Evolutionary conservation across 805 yeast species (phyloP).

Genomic region (Kuraishia cidri): DNA sequence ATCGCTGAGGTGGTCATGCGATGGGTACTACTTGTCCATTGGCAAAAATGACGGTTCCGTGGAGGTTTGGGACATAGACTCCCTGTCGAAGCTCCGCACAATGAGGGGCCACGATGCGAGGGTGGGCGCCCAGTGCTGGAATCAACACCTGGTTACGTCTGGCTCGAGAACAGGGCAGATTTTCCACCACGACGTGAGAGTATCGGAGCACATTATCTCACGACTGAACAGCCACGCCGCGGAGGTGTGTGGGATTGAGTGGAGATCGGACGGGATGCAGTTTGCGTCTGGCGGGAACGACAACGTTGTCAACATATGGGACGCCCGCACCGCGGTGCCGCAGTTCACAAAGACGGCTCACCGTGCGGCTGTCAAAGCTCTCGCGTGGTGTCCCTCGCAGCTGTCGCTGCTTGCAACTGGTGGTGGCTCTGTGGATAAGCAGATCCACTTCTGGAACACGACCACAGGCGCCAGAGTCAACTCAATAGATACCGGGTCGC

Average conservation of each 20-base stretch:
- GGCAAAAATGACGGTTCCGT: conserved; percentile 78
- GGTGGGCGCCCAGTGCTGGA: conserved; percentile 82
- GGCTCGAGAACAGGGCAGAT: conserved; percentile 85
- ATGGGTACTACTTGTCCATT: conserved; percentile 76
- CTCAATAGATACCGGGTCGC: conserved; percentile 86
- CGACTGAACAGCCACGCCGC: conserved; percentile 64
- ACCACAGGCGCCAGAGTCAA: conserved; percentile 82
- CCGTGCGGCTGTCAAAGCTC: conserved; percentile 91
- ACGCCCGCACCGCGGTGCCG: conserved; percentile 60
- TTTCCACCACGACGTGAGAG: conserved; percentile 83
- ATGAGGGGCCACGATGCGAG: conserved; percentile 70
- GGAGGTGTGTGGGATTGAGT: conserved; percentile 88
- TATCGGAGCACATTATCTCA: conserved; percentile 64
- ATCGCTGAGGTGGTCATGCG: conserved; percentile 85
- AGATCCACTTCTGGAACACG: conserved; percentile 93
- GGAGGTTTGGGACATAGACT: conserved; percentile 92
- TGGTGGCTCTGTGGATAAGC: conserved; percentile 87
- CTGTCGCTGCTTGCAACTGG: conserved; percentile 84
- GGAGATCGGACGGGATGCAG: conserved; percentile 77
- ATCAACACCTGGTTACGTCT: conserved; percentile 68
- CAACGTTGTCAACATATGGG: conserved; percentile 90
- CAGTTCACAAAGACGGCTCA: conserved; percentile 71
- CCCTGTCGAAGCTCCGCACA: conserved; percentile 64
- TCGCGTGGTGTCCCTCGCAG: conserved; percentile 92
- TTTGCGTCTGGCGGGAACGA: conserved; percentile 94